A percentile compares a stretch with the other conserved stretches of the same genome.
These are phyloP conservation scores for Paramarasmius palmivorus DNA, from an alignment of 1,284 basidiomycete species.

Conservation along the genomic window DNA sequence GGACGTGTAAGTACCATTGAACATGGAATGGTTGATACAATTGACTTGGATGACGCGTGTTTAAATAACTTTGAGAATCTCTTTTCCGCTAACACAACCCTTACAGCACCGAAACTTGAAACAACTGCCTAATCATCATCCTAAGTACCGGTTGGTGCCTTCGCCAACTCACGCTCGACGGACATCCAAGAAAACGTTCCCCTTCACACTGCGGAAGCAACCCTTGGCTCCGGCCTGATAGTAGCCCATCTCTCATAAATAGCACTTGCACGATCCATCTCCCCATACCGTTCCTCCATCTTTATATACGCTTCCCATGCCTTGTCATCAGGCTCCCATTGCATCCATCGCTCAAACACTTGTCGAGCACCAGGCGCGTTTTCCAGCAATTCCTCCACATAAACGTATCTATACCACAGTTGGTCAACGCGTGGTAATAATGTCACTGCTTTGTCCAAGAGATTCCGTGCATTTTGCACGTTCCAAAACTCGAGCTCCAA, in stretches of 20 bases:
- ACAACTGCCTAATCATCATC: no score
- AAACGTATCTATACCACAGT: slow-evolving; percentile 99
- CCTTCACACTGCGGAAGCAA: no score
- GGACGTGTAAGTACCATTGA: no score
- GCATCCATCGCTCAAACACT: slow-evolving; percentile 99
- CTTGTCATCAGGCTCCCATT: slow-evolving; percentile 99
- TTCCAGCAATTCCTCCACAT: slow-evolving; percentile 95
- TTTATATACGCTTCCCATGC: slow-evolving; percentile 99
- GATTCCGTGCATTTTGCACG: slow-evolving; percentile 94
- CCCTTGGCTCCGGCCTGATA: slow-evolving; percentile 89
- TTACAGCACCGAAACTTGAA: no score
- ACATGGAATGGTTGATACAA: no score
- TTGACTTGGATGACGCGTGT: no score
- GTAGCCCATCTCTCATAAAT: slow-evolving; percentile 97
- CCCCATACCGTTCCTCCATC: slow-evolving; percentile 92
- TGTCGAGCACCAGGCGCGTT: slow-evolving; percentile 95
- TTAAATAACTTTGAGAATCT: no score
- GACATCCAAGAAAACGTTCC: no score
- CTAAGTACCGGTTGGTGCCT: no score
- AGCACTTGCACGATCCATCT: slow-evolving; percentile 87
- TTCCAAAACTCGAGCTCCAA: slow-evolving; percentile 98
- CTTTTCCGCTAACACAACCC: no score
- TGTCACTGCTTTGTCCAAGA: slow-evolving; percentile 96
- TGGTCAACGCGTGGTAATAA: slow-evolving; percentile 94
- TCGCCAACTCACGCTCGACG: no score